Evolutionary conservation across 345 rosid species (phyloP).

Genomic region (Hevea brasiliensis): DNA sequence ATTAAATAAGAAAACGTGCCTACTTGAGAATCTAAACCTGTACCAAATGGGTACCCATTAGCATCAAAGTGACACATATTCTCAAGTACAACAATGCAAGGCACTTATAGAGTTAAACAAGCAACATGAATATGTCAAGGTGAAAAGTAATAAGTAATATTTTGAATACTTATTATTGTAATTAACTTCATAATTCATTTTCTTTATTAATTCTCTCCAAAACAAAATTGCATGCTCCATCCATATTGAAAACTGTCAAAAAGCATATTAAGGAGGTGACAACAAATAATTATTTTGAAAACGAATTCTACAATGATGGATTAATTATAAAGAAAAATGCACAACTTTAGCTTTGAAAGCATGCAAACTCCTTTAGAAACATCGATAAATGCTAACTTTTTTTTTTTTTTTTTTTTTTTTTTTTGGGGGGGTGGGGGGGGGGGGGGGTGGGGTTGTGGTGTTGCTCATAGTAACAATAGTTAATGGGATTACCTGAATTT

Average conservation of each 20-base stretch:
- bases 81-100: constrained; percentile 93
- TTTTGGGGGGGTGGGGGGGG: no score
- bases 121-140: constrained; percentile 6
- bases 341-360: constrained; percentile 96
- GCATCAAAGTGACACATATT: constrained; percentile 98
- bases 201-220: neutral
- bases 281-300: neutral
- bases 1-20: constrained; percentile 24
- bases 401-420: no score
- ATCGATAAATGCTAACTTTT: constrained; percentile 90
- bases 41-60: constrained; percentile 95
- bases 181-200: neutral
- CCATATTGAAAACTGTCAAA: neutral
- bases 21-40: constrained; percentile 97
- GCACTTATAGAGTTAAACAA: constrained; percentile 54
- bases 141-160: neutral
- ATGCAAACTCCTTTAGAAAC: constrained; percentile 97
- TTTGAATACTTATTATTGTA: neutral
- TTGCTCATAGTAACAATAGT: constrained; percentile 93
- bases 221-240: neutral
- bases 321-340: constrained; percentile 11
- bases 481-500: constrained; percentile 79
- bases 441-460: no score
- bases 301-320: neutral
- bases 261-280: neutral